Percentiles rank a stretch among this genome's conserved stretches.
phyloP scores from a whole-genome alignment of 208 protist species.

The Strigomonas culicis region DNA sequence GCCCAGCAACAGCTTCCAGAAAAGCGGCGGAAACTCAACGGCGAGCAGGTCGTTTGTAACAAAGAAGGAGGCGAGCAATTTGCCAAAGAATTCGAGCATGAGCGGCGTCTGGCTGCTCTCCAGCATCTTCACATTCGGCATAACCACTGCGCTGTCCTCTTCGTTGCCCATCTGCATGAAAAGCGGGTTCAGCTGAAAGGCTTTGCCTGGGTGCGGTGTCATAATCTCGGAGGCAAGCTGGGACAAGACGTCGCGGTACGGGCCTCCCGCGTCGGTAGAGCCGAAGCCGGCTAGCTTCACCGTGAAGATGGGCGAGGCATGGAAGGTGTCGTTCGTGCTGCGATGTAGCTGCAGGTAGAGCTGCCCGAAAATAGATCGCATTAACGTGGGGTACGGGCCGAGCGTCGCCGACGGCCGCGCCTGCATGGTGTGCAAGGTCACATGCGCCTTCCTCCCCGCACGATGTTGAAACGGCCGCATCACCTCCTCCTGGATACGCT shows the following conservation, averaged over 20 bases:
- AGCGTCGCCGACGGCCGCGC: slow-evolving; percentile 52
- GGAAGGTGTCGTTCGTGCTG: slow-evolving; percentile 65
- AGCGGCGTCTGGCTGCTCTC: slow-evolving; percentile 60
- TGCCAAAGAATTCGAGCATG: slow-evolving; percentile 93
- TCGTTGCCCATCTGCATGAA: slow-evolving; percentile 75
- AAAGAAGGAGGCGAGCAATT: slow-evolving; percentile 92
- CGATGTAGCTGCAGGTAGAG: slow-evolving; percentile 81
- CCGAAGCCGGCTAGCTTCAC: slow-evolving; percentile 89
- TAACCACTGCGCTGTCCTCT: slow-evolving; percentile 50
- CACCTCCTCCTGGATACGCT: slow-evolving; percentile 74
- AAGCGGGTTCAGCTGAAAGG: slow-evolving; percentile 87
- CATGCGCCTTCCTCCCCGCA: slow-evolving; percentile 52
- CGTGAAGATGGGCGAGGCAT: slow-evolving; percentile 82
- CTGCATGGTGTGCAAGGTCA: slow-evolving; percentile 87
- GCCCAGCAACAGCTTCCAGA: slow-evolving; percentile 91
- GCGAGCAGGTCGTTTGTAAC: slow-evolving; percentile 85
- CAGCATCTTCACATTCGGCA: slow-evolving; percentile 63
- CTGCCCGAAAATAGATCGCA: slow-evolving; percentile 85
- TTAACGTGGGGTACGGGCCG: slow-evolving; percentile 61
- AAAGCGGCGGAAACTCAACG: slow-evolving; percentile 89
- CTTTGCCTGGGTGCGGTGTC: slow-evolving; percentile 71
- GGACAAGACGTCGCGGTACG: slow-evolving; percentile 88
- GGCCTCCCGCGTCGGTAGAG: slow-evolving; percentile 88
- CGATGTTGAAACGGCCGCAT: slow-evolving; percentile 79
- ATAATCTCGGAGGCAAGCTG: slow-evolving; percentile 88